These are phyloP conservation scores for Dalbergia cochinchinensis DNA, from an alignment of 306 rosid genomes.

Conservation along the genomic window DNA sequence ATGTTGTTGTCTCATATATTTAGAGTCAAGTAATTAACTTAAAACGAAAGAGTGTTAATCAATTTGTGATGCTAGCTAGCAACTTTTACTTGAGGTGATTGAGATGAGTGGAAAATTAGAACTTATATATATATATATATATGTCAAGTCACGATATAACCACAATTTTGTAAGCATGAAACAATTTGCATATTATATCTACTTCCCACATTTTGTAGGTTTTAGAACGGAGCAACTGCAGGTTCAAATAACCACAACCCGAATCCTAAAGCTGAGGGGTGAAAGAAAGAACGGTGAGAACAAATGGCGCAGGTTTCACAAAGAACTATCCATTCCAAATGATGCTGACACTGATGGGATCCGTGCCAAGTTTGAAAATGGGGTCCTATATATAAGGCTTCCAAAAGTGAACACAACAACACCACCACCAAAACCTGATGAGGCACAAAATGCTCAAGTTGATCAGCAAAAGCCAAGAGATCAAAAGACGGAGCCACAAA, in stretches of 20 bases:
- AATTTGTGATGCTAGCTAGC: no score
- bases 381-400: slow-evolving; percentile 38
- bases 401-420: slow-evolving; percentile 24
- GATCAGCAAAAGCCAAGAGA: background rate
- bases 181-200: no score
- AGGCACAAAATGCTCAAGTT: background rate
- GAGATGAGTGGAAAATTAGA: no score
- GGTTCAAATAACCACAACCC: slow-evolving; percentile 55
- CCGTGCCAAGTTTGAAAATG: slow-evolving; percentile 51
- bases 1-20: no score
- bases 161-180: no score
- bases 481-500: background rate
- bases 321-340: background rate
- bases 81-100: no score
- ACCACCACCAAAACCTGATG: background rate
- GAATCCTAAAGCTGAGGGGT: slow-evolving; percentile 54
- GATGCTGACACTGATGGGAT: slow-evolving; percentile 4
- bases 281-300: slow-evolving; percentile 45
- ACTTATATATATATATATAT: no score
- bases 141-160: no score
- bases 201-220: slow-evolving; percentile 43
- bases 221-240: slow-evolving; percentile 60
- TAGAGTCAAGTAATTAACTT: no score
- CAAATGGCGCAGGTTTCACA: slow-evolving; percentile 36
- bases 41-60: no score